phyloP scores from a whole-genome alignment of 1,284 basidiomycete genomes.

The Laetiporus sulphureus region DNA sequence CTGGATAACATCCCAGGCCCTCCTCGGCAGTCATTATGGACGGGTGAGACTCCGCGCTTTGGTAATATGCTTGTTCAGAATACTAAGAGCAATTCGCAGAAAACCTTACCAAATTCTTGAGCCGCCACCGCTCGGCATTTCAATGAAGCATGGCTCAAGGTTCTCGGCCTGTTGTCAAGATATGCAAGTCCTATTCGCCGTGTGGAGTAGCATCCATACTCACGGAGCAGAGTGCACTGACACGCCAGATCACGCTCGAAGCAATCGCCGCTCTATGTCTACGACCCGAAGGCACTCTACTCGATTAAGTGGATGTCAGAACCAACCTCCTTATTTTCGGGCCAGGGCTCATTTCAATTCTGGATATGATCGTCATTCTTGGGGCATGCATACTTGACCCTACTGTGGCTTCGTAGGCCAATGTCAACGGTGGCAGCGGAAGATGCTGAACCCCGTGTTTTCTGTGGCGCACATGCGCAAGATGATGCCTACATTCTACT shows the following conservation, averaged over 20 bases:
- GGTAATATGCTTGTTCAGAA: background rate
- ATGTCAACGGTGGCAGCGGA: constrained; percentile 19
- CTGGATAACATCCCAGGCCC: constrained; percentile 15
- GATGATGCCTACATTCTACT: constrained; percentile 19
- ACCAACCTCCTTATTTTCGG: constrained; percentile 4
- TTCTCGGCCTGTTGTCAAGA: constrained; percentile 15
- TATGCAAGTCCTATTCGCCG: constrained; percentile 15
- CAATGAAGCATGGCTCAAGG: constrained; percentile 12
- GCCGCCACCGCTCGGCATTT: constrained; percentile 9
- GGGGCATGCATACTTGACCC: background rate
- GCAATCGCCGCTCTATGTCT: constrained; percentile 5
- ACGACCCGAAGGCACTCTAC: constrained; percentile 6
- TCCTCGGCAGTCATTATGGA: constrained; percentile 7
- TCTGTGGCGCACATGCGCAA: constrained; percentile 18
- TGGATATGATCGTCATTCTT: background rate
- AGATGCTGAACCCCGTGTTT: constrained; percentile 23
- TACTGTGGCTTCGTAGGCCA: constrained; percentile 13
- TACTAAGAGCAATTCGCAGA: constrained; percentile 4
- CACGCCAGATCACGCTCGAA: background rate
- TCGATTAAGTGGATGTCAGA: constrained; percentile 4
- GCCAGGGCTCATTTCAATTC: constrained; percentile 1
- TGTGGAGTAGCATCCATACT: too few species aligned
- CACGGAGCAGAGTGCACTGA: too few species aligned
- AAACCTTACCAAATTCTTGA: constrained; percentile 9
- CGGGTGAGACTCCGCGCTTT: constrained; percentile 6